These are phyloP conservation scores for Coemansia aciculifera DNA, from an alignment of 192 early-diverging fungal species.

Conservation along the genomic window DNA sequence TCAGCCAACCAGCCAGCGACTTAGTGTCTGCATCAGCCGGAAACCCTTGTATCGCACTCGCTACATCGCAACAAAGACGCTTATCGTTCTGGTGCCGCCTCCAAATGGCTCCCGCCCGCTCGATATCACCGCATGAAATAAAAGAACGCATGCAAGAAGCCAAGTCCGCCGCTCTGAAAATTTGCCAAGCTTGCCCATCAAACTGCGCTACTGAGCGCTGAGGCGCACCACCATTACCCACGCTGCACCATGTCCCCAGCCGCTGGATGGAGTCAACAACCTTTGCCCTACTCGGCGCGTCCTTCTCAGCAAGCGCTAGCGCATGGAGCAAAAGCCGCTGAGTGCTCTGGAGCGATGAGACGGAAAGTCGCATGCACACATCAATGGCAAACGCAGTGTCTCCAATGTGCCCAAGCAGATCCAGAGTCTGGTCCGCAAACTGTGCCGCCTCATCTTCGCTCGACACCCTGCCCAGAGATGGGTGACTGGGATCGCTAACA, in stretches of 20 bases:
- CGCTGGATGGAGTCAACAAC: constrained; percentile 29
- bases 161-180: constrained; percentile 53
- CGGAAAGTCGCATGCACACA: constrained; percentile 19
- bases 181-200: constrained; percentile 53
- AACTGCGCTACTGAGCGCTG: not conserved
- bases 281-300: not conserved
- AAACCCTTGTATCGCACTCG: constrained; percentile 54
- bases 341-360: constrained; percentile 13
- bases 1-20: constrained; percentile 53
- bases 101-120: constrained; percentile 54
- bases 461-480: not conserved
- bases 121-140: constrained; percentile 52
- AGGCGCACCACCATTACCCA: not conserved
- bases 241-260: constrained; percentile 47
- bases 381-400: constrained; percentile 21
- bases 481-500: constrained; percentile 1
- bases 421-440: constrained; percentile 10
- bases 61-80: constrained; percentile 41
- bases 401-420: constrained; percentile 15
- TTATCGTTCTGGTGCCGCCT: constrained; percentile 53
- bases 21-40: constrained; percentile 28
- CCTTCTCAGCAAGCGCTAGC: constrained; percentile 6
- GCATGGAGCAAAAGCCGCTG: constrained; percentile 30
- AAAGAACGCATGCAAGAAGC: constrained; percentile 39
- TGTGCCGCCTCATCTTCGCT: not conserved